Evolutionary conservation across 148 eudicot genomes (phyloP), one percentile per base, ranked within the genome.

Genomic region (Suaeda aralocaspica): DNA sequence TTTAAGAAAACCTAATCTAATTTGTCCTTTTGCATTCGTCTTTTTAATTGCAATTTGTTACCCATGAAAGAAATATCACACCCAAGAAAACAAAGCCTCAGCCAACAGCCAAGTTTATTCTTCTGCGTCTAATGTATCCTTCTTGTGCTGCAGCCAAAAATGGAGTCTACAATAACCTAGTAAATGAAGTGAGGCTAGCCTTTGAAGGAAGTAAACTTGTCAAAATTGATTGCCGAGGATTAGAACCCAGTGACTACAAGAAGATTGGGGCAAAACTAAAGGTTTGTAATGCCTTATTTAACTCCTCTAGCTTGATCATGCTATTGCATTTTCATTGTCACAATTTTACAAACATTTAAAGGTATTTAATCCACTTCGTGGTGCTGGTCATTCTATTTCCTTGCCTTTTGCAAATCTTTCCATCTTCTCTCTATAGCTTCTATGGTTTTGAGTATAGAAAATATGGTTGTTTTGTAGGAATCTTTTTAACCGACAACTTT

Each of bases 221-320:
- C 72, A 93, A 90, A 84, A 78, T 93, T 62, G 85, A 91, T 66
- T 91, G 96, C 83, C 78, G 69, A 68, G 95, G 98, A 58, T 29
- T 93, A 80, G 87, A 91, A 56, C 78, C 91, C 51, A 93, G 96
- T 81, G 98, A 93, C 74, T 92, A 89, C 87, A 93, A 91, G 72
- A 91, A 81, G 83, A 76, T 93, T 50, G 98, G 96, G 61, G 98
- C 96, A 50, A 93, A 93, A 81, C 72, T 93, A 66, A 93, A 84
- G 98, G 98, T 93, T 70, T 50, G 81, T 73, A 44, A 60, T n/a
- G 48, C n/a, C 62, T 69, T n/a, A n/a, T n/a, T n/a, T n/a, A n/a
- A n/a, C n/a, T 68, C 63, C 59, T 36, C 51, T 46, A 22, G 10
- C 59, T 25, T 44, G 30, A 5, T n/a, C 34, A n/a, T n/a, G n/a